These are phyloP conservation scores for Hemileia vastatrix DNA, from an alignment of 1,284 basidiomycete genomes.

Conservation along the genomic window DNA sequence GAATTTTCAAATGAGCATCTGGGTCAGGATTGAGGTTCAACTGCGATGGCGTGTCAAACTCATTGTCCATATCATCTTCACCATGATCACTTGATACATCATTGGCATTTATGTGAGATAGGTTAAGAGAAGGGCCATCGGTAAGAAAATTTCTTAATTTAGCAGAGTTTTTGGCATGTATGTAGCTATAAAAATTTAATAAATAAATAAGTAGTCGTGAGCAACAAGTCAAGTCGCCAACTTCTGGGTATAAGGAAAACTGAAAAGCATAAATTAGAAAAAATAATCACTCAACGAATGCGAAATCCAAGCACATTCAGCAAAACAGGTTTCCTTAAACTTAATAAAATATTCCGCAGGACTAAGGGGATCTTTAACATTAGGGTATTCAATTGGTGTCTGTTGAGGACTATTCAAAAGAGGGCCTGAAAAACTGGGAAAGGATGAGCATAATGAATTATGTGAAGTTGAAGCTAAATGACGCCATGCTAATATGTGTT, in stretches of 20 bases:
- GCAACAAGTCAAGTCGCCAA: slow-evolving; percentile 8
- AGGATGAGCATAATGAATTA: too few species aligned
- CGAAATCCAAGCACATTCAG: slow-evolving; percentile 49
- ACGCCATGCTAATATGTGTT: slow-evolving; percentile 84
- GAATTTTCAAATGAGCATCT: slow-evolving; percentile 62
- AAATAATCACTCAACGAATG: slow-evolving; percentile 12
- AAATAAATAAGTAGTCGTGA: too few species aligned
- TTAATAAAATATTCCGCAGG: slow-evolving; percentile 80
- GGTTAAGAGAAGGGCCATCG: slow-evolving; percentile 24
- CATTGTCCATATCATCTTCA: slow-evolving; percentile 43
- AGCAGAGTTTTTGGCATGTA: slow-evolving; percentile 9
- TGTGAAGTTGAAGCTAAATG: too few species aligned
- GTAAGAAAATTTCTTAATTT: slow-evolving; percentile 23
- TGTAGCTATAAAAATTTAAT: slow-evolving; percentile 13
- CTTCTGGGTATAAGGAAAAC: too few species aligned
- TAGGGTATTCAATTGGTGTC: slow-evolving; percentile 48
- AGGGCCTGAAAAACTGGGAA: too few species aligned
- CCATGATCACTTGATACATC: slow-evolving; percentile 35
- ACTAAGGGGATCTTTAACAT: slow-evolving; percentile 50
- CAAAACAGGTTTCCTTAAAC: slow-evolving; percentile 65
- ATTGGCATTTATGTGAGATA: slow-evolving; percentile 25
- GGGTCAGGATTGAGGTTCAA: slow-evolving; percentile 45
- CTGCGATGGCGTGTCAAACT: slow-evolving; percentile 30
- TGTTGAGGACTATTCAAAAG: too few species aligned
- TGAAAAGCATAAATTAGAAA: neutral